phyloP scores from a whole-genome alignment of 305 asterid species.

The Fraxinus xanthoxyloides region DNA sequence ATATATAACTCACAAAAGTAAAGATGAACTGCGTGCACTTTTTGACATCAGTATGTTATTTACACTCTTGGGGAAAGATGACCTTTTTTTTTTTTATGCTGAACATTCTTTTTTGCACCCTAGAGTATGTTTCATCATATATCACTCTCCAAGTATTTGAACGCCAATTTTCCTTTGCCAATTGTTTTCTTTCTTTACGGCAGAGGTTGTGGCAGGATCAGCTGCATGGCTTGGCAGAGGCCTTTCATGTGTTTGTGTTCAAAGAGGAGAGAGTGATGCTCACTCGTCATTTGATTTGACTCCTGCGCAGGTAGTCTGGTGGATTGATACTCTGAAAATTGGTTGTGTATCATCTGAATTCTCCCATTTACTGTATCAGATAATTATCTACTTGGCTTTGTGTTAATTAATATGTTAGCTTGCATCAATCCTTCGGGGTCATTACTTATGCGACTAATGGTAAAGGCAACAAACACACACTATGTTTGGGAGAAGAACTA shows the following conservation, averaged over 20 bases:
- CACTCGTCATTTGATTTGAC: slow-evolving; percentile 91
- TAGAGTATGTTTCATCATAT: background rate
- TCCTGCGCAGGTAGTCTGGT: slow-evolving; percentile 62
- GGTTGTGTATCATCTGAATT: background rate
- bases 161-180: slow-evolving; percentile 3
- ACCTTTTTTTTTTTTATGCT: background rate
- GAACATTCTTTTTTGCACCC: slow-evolving; percentile 8
- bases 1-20: background rate
- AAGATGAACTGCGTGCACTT: background rate
- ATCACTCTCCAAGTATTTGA: background rate
- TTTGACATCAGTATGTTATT: background rate
- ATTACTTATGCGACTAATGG: background rate
- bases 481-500: background rate
- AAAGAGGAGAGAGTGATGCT: slow-evolving; percentile 84
- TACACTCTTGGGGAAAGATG: background rate
- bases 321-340: slow-evolving; percentile 9
- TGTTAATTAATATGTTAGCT: background rate
- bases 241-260: slow-evolving; percentile 96
- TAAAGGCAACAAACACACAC: background rate
- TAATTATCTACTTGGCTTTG: background rate
- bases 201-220: slow-evolving; percentile 91
- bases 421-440: background rate
- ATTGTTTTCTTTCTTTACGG: slow-evolving; percentile 43
- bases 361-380: background rate
- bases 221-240: slow-evolving; percentile 99